Conservation (phyloP, 2,329 filamentous ascomycete genomes). For the Colletotrichum noveboracense region DNA sequence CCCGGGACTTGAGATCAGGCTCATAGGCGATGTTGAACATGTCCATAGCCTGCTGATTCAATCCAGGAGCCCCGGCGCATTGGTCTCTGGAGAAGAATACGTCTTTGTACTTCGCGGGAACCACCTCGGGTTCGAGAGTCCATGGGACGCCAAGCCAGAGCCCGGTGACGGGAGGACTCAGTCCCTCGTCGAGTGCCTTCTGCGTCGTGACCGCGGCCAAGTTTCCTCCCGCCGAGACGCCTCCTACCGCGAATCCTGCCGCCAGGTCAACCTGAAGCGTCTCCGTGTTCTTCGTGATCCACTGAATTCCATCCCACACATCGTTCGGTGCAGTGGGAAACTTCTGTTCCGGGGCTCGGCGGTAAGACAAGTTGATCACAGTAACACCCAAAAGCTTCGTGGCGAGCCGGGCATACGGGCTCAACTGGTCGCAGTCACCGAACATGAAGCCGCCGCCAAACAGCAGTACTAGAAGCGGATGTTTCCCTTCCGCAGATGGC, state of each 20-base stretch:
- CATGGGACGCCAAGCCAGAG: not conserved
- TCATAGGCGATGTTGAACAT: constrained; percentile 34
- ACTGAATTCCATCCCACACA: constrained; percentile 36
- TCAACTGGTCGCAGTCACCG: not conserved
- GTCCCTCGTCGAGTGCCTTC: not conserved
- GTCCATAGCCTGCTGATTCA: constrained; percentile 30
- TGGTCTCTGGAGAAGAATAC: constrained; percentile 44
- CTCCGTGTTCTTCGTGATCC: constrained; percentile 1
- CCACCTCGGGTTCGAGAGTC: not conserved
- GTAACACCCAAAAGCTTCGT: not conserved
- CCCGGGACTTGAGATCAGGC: constrained; percentile 29
- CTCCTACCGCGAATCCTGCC: constrained; percentile 25
- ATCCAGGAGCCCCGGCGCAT: constrained; percentile 40
- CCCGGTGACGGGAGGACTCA: not conserved
- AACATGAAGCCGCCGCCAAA: constrained; percentile 13
- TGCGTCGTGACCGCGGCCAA: constrained; percentile 22
- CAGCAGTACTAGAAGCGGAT: constrained; percentile 4
- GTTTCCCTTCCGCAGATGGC: not conserved
- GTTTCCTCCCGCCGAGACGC: constrained; percentile 32
- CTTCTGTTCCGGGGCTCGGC: constrained; percentile 49
- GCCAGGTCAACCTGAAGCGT: constrained; percentile 7
- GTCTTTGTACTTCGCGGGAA: constrained; percentile 39
- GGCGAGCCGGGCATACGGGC: not conserved
- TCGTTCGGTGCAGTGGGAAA: constrained; percentile 49
- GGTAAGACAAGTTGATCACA: constrained; percentile 48